Percentiles rank a stretch among this genome's conserved stretches.
Evolutionary conservation across 176 grass and related monocot genomes (phyloP).

Genomic region (Cenchrus purpureus): DNA sequence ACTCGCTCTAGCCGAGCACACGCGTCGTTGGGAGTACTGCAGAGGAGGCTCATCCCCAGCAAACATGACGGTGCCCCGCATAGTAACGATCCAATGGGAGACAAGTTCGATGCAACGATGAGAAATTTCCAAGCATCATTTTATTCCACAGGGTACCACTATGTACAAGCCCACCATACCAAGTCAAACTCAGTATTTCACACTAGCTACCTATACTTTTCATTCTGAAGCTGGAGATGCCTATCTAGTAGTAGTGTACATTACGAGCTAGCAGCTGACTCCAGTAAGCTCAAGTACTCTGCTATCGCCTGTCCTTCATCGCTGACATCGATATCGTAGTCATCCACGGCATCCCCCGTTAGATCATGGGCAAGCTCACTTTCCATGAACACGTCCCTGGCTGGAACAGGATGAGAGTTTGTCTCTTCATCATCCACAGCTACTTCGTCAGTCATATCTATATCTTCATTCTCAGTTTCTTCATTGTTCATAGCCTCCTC

Average conservation of each 20-base stretch:
- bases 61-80: neutral
- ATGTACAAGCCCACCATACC: slow-evolving; percentile 44
- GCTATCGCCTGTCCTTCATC: slow-evolving; percentile 80
- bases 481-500: neutral
- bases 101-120: neutral
- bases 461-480: slow-evolving; percentile 23
- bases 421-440: neutral
- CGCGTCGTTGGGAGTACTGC: too few relatives aligned
- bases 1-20: too few relatives aligned
- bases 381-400: slow-evolving; percentile 70
- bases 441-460: slow-evolving; percentile 19
- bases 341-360: slow-evolving; percentile 70
- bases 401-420: slow-evolving; percentile 1
- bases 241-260: neutral
- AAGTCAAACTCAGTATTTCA: slow-evolving; percentile 3
- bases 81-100: neutral
- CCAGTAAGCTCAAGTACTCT: slow-evolving; percentile 75
- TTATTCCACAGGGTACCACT: neutral
- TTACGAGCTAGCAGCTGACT: slow-evolving; percentile 51
- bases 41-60: too few relatives aligned
- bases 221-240: neutral
- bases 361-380: slow-evolving; percentile 74
- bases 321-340: slow-evolving; percentile 84
- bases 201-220: neutral
- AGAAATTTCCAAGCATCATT: slow-evolving; percentile 2